Evolutionary conservation across 805 yeast species (phyloP).

Genomic region (Crinitomyces ghanaensis): DNA sequence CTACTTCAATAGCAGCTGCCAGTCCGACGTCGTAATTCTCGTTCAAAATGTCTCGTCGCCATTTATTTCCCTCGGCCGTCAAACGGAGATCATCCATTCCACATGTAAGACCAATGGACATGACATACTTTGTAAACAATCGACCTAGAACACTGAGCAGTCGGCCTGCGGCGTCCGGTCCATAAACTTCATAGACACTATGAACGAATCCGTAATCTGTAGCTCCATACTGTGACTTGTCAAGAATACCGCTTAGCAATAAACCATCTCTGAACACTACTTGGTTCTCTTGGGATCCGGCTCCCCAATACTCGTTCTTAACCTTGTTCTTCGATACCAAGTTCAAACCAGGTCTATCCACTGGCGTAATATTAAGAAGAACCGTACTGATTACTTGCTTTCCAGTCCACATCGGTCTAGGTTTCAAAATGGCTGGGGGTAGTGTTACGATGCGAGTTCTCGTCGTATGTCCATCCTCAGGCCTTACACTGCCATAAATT

Average conservation of each 20-base stretch:
- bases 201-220: constrained; percentile 94
- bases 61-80: constrained; percentile 78
- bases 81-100: constrained; percentile 98
- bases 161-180: constrained; percentile 81
- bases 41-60: constrained; percentile 76
- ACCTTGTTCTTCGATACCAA: constrained; percentile 74
- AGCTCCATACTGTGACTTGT: constrained; percentile 98
- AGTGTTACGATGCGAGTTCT: constrained; percentile 52
- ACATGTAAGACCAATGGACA: constrained; percentile 91
- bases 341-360: constrained; percentile 83
- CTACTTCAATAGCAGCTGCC: constrained; percentile 88
- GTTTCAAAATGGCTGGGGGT: constrained; percentile 83
- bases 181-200: constrained; percentile 91
- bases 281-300: constrained; percentile 68
- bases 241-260: constrained; percentile 82
- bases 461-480: constrained; percentile 90
- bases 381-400: constrained; percentile 94
- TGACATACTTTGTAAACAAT: constrained; percentile 85
- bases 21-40: constrained; percentile 76
- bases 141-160: constrained; percentile 88
- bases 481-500: constrained; percentile 86
- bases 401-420: constrained; percentile 93
- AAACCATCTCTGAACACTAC: constrained; percentile 84
- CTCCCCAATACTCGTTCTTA: constrained; percentile 92
- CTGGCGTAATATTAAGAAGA: constrained; percentile 76